These are phyloP conservation scores for Eucalyptus sp. DNA, from an alignment of 345 rosid genomes.

Conservation along the genomic window DNA sequence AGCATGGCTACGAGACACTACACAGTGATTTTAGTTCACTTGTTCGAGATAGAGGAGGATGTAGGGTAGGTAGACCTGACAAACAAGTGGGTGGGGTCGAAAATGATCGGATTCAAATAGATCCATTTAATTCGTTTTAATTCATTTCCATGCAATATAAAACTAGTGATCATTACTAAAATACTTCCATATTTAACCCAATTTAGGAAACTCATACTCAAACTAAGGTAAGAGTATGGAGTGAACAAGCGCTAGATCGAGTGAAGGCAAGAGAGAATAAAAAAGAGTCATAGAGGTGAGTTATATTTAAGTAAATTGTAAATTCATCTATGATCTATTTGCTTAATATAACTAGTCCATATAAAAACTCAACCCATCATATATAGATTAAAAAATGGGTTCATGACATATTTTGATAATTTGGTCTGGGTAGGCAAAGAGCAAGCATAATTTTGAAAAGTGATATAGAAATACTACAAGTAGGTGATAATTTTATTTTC, in stretches of 20 bases:
- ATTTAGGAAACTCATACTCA: background rate
- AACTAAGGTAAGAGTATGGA: background rate
- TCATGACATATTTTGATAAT: too few species aligned
- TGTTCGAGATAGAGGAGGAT: background rate
- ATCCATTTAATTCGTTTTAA: too few species aligned
- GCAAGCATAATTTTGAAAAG: background rate
- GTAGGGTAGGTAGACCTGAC: accelerated
- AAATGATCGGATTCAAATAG: background rate
- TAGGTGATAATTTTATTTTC: background rate
- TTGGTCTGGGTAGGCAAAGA: background rate
- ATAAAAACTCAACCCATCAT: background rate
- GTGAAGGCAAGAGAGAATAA: background rate
- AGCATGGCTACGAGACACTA: background rate
- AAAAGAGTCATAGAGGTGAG: background rate
- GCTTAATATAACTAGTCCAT: background rate
- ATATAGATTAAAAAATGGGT: too few species aligned
- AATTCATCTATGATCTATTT: background rate
- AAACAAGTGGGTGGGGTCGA: background rate
- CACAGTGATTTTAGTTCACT: accelerated
- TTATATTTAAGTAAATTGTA: too few species aligned
- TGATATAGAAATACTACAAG: background rate
- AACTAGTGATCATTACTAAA: background rate
- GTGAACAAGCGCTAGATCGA: background rate
- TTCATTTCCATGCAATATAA: background rate
- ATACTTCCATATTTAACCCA: too few species aligned